A percentile compares a stretch with the other conserved stretches of the same genome.
phyloP scores from a whole-genome alignment of 495 filamentous ascomycete genomes.

The Penicillium robsamsonii region DNA sequence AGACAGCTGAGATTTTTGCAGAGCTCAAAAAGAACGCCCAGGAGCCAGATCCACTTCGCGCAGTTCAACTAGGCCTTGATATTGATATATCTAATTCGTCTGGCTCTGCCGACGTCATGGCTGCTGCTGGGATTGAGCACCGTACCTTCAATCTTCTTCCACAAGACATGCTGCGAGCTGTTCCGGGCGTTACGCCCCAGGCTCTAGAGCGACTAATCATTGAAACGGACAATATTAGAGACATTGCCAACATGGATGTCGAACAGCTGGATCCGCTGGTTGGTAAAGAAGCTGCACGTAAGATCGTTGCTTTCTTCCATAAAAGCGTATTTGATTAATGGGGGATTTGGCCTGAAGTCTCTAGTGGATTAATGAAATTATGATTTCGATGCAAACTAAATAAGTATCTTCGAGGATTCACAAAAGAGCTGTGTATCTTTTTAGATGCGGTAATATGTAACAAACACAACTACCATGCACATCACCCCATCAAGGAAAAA shows the following conservation, averaged over 20 bases:
- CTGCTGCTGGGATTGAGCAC: slow-evolving; percentile 52
- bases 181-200: slow-evolving; percentile 83
- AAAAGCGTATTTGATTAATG: slow-evolving; percentile 66
- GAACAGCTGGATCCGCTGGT: slow-evolving; percentile 70
- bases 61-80: slow-evolving; percentile 79
- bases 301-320: slow-evolving; percentile 81
- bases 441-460: background rate
- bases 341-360: background rate
- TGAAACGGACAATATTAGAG: slow-evolving; percentile 71
- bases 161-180: slow-evolving; percentile 82
- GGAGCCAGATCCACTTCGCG: slow-evolving; percentile 87
- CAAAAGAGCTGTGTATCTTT: background rate
- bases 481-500: slow-evolving; percentile 3
- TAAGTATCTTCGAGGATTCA: background rate
- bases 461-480: background rate
- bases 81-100: slow-evolving; percentile 51
- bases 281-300: slow-evolving; percentile 74
- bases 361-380: background rate
- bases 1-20: slow-evolving; percentile 95
- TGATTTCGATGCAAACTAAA: background rate
- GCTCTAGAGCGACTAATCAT: slow-evolving; percentile 67
- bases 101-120: slow-evolving; percentile 58
- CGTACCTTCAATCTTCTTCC: slow-evolving; percentile 62
- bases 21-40: slow-evolving; percentile 83
- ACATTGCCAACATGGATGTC: slow-evolving; percentile 82